These are phyloP conservation scores for Cryptosporidium canis DNA, from an alignment of 169 alveolate species.

Conservation along the genomic window DNA sequence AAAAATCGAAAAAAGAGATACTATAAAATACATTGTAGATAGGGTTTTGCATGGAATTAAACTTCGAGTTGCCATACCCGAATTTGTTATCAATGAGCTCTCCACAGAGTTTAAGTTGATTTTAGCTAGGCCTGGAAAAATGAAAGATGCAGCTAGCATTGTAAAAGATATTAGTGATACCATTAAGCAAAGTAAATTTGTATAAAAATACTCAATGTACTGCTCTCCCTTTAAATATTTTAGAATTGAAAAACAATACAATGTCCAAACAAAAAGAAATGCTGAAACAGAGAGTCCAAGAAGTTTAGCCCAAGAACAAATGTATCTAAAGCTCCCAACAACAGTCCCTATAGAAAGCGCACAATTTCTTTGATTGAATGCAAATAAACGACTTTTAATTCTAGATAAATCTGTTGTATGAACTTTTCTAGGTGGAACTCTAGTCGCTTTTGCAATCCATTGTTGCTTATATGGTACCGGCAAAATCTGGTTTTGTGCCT, in stretches of 20 bases:
- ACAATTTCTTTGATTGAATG: conserved; percentile 65
- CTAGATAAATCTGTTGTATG: conserved; percentile 35
- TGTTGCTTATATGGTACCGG: conserved; percentile 15
- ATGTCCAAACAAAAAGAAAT: conserved; percentile 38
- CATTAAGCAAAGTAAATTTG: not conserved
- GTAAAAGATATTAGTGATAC: conserved; percentile 2
- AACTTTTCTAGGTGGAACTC: conserved; percentile 70
- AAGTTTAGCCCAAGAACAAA: conserved; percentile 56
- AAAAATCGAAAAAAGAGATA: conserved; percentile 13
- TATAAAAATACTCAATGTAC: conserved; percentile 31
- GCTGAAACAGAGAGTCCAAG: conserved; percentile 20
- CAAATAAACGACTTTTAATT: conserved; percentile 48
- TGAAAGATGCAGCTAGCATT: not conserved
- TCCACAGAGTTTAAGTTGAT: conserved; percentile 4
- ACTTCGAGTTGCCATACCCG: not conserved
- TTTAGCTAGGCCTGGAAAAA: not conserved
- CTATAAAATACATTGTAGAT: conserved; percentile 23
- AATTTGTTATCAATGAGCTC: not conserved
- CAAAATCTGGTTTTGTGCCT: not conserved
- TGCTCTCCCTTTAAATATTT: conserved; percentile 2
- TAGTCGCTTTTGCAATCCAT: conserved; percentile 31
- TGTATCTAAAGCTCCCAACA: conserved; percentile 53
- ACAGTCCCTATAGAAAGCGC: conserved; percentile 48
- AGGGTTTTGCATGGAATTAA: conserved; percentile 24
- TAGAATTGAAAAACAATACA: conserved; percentile 9